Percentiles rank a stretch among this genome's conserved stretches.
Conservation (phyloP, 1,284 basidiomycete species). For the Ustilago shanxiensis region DNA sequence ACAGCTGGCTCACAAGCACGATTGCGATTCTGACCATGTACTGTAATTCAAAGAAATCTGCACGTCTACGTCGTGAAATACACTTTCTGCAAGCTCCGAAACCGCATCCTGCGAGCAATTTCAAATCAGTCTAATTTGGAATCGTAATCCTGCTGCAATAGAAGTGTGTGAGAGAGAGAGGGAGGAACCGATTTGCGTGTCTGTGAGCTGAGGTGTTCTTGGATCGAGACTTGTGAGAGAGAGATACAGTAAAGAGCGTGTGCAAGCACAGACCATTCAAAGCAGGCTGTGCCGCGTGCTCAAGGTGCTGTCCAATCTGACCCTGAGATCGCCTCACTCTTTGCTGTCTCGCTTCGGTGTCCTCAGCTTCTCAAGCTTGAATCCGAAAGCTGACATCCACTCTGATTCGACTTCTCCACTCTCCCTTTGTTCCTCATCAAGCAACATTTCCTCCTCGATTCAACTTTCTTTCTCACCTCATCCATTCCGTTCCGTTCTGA, state of each 20-base stretch:
- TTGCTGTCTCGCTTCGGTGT: constrained; percentile 4
- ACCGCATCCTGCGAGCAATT: background rate
- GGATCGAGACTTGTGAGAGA: constrained; percentile 14
- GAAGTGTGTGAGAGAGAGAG: background rate
- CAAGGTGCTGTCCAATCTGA: constrained; percentile 2
- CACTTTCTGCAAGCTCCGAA: background rate
- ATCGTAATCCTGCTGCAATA: background rate
- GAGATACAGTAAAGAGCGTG: too few species aligned
- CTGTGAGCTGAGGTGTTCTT: constrained; percentile 2
- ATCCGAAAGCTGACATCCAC: background rate
- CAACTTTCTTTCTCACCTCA: too few species aligned
- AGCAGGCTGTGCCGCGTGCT: constrained; percentile 29
- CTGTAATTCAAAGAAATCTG: constrained; percentile 8
- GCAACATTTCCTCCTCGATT: too few species aligned
- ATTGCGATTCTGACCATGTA: background rate
- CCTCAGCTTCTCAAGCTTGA: background rate
- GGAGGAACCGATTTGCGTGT: constrained; percentile 16
- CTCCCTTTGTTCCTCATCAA: constrained; percentile 4
- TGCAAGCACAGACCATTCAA: constrained; percentile 36
- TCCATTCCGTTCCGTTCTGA: background rate
- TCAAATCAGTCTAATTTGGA: constrained; percentile 4
- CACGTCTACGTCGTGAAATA: constrained; percentile 29
- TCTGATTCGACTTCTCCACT: background rate
- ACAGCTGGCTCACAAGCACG: constrained; percentile 3
- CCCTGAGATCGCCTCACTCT: constrained; percentile 1